Conservation (phyloP, 495 filamentous ascomycete genomes). For the Aspergillus campestris region DNA sequence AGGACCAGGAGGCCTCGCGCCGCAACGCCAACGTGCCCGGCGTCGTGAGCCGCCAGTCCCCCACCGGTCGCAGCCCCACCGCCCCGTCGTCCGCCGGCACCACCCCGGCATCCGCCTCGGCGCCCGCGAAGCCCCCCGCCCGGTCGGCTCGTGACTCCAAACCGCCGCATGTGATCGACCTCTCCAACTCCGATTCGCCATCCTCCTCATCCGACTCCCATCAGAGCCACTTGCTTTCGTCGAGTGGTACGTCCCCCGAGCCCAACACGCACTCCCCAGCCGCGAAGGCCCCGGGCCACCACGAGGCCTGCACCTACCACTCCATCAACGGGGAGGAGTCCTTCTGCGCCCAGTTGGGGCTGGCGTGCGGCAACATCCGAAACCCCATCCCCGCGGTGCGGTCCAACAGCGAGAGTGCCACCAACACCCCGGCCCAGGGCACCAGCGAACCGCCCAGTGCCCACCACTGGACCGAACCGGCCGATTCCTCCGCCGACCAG, state of each 20-base stretch:
- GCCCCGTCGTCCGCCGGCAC: background rate
- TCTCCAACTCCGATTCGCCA: conserved; percentile 46
- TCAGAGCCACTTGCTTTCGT: conserved; percentile 61
- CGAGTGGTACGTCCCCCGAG: conserved; percentile 74
- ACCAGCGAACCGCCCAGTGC: conserved; percentile 13
- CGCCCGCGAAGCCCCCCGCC: conserved; percentile 9
- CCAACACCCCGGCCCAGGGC: conserved; percentile 17
- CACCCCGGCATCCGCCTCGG: background rate
- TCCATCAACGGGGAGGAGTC: conserved; percentile 48
- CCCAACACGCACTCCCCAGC: conserved; percentile 50
- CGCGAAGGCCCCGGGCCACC: conserved; percentile 49
- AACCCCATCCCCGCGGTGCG: conserved; percentile 53
- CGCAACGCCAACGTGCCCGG: conserved; percentile 24
- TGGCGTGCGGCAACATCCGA: conserved; percentile 63
- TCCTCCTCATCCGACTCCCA: conserved; percentile 50
- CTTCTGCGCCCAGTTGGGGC: conserved; percentile 63
- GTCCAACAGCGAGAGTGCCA: conserved; percentile 22
- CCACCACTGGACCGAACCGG: too few species aligned
- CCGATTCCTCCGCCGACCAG: conserved; percentile 7
- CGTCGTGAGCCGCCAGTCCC: conserved; percentile 22
- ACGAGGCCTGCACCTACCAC: conserved; percentile 15
- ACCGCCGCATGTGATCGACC: conserved; percentile 20
- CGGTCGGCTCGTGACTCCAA: conserved; percentile 15
- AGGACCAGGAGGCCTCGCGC: conserved; percentile 1
- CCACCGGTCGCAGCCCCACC: conserved; percentile 8